These are phyloP conservation scores for Capsicum rhomboideum DNA, from an alignment of 257 asterid genomes.

Conservation along the genomic window DNA sequence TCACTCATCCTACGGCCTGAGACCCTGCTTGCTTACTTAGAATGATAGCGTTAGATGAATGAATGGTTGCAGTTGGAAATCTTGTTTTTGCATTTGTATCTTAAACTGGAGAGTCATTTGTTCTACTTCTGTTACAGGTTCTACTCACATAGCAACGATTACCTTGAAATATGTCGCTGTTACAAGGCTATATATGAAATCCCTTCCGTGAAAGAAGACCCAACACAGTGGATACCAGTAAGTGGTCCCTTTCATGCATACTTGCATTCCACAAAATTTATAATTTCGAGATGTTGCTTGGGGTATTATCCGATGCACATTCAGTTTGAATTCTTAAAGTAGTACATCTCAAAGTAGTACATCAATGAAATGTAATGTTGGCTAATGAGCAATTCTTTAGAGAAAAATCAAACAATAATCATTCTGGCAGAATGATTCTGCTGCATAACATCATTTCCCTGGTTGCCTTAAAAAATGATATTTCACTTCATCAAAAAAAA, in stretches of 20 bases:
- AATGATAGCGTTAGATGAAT: neutral
- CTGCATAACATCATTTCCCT: neutral
- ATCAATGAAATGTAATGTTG: neutral
- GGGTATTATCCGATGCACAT: neutral
- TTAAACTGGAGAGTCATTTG: neutral
- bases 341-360: neutral
- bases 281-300: neutral
- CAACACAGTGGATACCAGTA: slow-evolving; percentile 85
- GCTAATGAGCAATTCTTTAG: neutral
- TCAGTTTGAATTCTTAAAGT: neutral
- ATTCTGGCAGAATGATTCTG: too few relatives aligned
- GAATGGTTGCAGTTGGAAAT: neutral
- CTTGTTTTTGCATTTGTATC: neutral
- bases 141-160: slow-evolving; percentile 69
- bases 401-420: neutral
- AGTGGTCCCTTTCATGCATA: neutral
- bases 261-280: neutral
- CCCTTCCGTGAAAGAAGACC: slow-evolving; percentile 83
- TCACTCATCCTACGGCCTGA: neutral
- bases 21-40: neutral
- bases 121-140: slow-evolving; percentile 44
- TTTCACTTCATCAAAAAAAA: neutral
- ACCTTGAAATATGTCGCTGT: slow-evolving; percentile 95
- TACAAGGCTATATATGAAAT: slow-evolving; percentile 93
- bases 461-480: neutral